phyloP scores from a whole-genome alignment of 805 yeast species.

The Starmera quercuum region DNA sequence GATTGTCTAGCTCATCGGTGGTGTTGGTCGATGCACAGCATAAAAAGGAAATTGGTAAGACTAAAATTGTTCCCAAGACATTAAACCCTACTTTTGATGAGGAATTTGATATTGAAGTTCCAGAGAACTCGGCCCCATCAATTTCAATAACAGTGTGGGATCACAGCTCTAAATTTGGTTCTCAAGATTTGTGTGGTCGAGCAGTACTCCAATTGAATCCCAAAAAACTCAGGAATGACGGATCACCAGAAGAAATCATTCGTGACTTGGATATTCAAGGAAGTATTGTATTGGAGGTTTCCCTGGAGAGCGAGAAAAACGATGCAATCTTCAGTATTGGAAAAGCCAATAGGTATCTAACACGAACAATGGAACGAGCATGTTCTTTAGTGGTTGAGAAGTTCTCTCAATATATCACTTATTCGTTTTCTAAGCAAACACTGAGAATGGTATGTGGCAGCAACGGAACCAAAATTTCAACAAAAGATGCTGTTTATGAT shows the following conservation, averaged over 20 bases:
- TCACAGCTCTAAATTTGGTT: conserved; percentile 37
- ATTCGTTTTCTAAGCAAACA: conserved; percentile 48
- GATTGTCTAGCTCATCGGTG: conserved; percentile 49
- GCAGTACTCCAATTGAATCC: conserved; percentile 56
- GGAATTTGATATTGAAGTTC: conserved; percentile 53
- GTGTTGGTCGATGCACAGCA: conserved; percentile 51
- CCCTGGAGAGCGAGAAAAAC: conserved; percentile 70
- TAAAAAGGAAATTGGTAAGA: conserved; percentile 54
- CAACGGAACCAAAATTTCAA: conserved; percentile 35
- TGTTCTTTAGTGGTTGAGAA: conserved; percentile 66
- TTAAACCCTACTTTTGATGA: conserved; percentile 83
- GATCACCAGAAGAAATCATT: conserved; percentile 52
- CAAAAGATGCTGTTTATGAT: conserved; percentile 44
- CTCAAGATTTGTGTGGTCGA: conserved; percentile 62
- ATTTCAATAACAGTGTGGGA: conserved; percentile 68
- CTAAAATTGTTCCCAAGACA: conserved; percentile 54
- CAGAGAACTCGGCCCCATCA: conserved; percentile 34
- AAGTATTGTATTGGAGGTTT: conserved; percentile 52
- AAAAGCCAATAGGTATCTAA: conserved; percentile 57
- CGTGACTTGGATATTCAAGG: conserved; percentile 63
- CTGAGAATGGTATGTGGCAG: conserved; percentile 48
- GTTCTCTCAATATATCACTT: conserved; percentile 56
- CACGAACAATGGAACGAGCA: conserved; percentile 58
- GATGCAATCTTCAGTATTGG: conserved; percentile 83
- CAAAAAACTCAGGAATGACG: conserved; percentile 54